Base-by-base conservation (phyloP, 192 early-diverging fungal species). In the Funneliformis geosporum region DNA sequence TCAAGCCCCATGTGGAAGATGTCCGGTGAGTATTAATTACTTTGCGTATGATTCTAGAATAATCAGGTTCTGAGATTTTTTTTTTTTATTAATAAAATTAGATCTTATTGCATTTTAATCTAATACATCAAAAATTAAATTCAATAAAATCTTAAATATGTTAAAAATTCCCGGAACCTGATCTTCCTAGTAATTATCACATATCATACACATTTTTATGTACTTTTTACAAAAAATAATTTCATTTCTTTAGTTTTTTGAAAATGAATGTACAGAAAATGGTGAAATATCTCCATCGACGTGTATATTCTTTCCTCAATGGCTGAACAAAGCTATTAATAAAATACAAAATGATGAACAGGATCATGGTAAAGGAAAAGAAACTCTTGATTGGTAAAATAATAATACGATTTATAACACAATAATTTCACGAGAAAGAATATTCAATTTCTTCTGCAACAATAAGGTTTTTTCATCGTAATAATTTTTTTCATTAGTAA, bases 1-100 rank as follows among this genome's bases (percentile, higher is more conserved):
- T 38, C 94, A 95, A 61, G 87, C 92, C 10, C 96, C 97, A 4
- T 99, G 97, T 79, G 97, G 97, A 7, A 88, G 85, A 39, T 99
- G 97, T 77, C 94, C 96, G 16, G 94, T 97, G 42, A 11, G 73
- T 61, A 33, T 60, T 44, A 44, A 27, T 40, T 27, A 23, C 27
- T 50, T 23, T 50, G 16, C n/a, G n/a, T 50, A 27, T 46, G 46
- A 50, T 25, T 18, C 10, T 27, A 46, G 4, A 47, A 27, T 46
- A 2, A 33, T 33, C 33, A 33, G 33, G 33, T 33, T 33, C 33
- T 33, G 33, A 33, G 33, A 33, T 2, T 2, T 33, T 33, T 33
- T 33, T 33, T 33, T 33, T 33, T 33, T 33, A n/a, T n/a, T n/a
- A n/a, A n/a, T n/a, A n/a, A n/a, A n/a, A n/a, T n/a, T n/a, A n/a